phyloP scores from a whole-genome alignment of 2,329 filamentous ascomycete species.

The Podosphaera fusca region DNA sequence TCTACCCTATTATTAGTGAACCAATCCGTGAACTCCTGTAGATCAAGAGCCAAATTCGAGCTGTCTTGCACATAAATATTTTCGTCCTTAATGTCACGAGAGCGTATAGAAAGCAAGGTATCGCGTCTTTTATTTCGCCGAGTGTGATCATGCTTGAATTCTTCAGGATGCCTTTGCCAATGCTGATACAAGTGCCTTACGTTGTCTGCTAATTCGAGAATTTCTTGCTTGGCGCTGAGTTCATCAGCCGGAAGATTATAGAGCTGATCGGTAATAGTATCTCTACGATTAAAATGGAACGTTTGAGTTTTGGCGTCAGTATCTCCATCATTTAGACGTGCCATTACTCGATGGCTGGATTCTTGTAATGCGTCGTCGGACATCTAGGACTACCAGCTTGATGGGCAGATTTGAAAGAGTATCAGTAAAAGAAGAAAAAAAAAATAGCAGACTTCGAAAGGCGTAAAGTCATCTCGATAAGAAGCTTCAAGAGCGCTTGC shows the following conservation, averaged over 20 bases:
- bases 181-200: background rate
- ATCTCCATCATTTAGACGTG: background rate
- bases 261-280: background rate
- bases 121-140: background rate
- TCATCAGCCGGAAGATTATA: background rate
- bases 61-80: background rate
- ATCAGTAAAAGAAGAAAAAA: background rate
- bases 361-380: background rate
- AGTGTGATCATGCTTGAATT: background rate
- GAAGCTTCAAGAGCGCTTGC: background rate
- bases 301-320: background rate
- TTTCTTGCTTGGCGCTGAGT: background rate
- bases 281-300: background rate
- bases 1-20: background rate
- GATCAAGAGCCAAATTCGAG: background rate
- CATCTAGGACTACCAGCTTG: background rate
- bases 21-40: background rate
- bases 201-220: background rate
- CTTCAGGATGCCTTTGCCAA: background rate
- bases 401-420: background rate
- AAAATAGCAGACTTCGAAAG: background rate
- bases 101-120: background rate
- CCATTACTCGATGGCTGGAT: background rate
- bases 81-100: background rate
- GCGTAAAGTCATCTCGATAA: background rate